Evolutionary conservation across 352 stramenopile species (phyloP), one percentile per base, ranked within the genome.

Genomic region (Pythium biforme): DNA sequence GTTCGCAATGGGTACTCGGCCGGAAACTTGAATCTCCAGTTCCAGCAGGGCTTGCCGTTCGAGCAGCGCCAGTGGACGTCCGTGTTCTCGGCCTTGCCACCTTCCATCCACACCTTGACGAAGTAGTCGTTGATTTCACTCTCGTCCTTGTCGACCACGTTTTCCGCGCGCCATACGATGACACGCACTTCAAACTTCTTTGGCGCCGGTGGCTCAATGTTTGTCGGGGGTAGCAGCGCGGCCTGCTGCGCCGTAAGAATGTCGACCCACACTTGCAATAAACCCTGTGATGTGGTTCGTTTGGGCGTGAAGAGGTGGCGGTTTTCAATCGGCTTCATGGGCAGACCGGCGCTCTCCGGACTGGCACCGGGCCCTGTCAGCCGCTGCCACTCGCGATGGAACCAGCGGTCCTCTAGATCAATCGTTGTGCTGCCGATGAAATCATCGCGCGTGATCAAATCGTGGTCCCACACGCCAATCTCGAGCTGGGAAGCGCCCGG

Each of bases 371-470:
- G 52, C 6, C 71, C 53, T 17, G 81, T 66, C 61, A 89, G 72
- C 15, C 74, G 67, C 29, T 97, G 87, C 88, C 89, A 97, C 20
- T 89, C 77, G 8, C 77, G 73, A 60, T 97, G 86, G 63, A 97
- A 98, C 93, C 92, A 98, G 22, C 93, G 76, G 39, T 98, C 93
- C 63, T 98, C 93, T 4, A 98, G 69, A 47, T 98, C 93, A 56
- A 98, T 96, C 0, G 80, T 90, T 0, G 92, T 97, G 3, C 81
- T 79, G 4, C 93, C 92, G 27, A 98, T 97, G 1, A 98, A 77
- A 26, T 97, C 76, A 65, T 97, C 89, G 0, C 59, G 60, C 26
- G 56, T 48, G 3, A 96, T 62, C 0, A 89, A 29, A 37, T 92
- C 85, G 57, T 90, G 81, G 64, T 95, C 87, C 81, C 86, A 94